Conservation (phyloP, 768 basidiomycete genomes). For the Kockovaella imperatae region DNA sequence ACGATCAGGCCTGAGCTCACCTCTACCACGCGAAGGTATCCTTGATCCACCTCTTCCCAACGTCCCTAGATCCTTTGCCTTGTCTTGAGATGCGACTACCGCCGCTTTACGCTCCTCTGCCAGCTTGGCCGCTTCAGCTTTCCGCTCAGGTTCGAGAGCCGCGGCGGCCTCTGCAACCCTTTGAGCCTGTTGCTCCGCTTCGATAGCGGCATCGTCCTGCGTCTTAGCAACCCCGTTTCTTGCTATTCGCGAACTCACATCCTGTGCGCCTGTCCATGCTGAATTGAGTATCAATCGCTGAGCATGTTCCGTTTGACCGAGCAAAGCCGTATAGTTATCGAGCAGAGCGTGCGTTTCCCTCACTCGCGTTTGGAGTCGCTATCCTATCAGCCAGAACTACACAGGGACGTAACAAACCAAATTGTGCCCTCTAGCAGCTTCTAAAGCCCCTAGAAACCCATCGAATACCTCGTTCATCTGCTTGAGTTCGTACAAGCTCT, state of each 20-base stretch:
- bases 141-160: constrained; percentile 10
- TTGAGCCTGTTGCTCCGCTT: constrained; percentile 9
- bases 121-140: constrained; percentile 5
- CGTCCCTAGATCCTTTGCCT: constrained; percentile 8
- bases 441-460: constrained; percentile 29
- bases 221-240: neutral
- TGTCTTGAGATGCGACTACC: neutral
- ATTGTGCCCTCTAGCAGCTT: constrained; percentile 38
- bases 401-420: constrained; percentile 24
- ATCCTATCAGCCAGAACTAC: neutral
- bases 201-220: constrained; percentile 13
- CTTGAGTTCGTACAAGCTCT: constrained; percentile 39
- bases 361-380: constrained; percentile 31
- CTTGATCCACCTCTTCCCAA: constrained; percentile 8
- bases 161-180: constrained; percentile 9
- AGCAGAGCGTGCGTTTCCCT: constrained; percentile 41
- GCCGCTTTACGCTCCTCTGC: constrained; percentile 14
- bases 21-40: constrained; percentile 1
- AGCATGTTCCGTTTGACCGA: constrained; percentile 46
- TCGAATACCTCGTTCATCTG: constrained; percentile 45
- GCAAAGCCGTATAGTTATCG: constrained; percentile 43
- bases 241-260: constrained; percentile 27
- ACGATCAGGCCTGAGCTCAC: constrained; percentile 1
- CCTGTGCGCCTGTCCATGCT: constrained; percentile 40
- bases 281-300: constrained; percentile 43